Evolutionary conservation across 2,329 filamentous ascomycete species (phyloP).

Genomic region (Cercospora canescens): DNA sequence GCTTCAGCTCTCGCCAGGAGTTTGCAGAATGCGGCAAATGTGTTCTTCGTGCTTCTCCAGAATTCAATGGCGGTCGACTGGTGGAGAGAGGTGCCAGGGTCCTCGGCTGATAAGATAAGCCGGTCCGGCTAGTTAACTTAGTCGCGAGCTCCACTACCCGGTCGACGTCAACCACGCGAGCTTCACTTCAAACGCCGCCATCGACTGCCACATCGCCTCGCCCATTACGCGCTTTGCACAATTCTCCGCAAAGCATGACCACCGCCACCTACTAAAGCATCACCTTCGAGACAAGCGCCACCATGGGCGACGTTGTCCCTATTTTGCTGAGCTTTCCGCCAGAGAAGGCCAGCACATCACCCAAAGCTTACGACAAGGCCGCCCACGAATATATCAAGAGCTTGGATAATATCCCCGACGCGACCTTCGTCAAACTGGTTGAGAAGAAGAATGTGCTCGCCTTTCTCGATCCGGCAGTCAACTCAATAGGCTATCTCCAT

Average conservation of each 20-base stretch:
- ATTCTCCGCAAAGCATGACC: slow-evolving; percentile 8
- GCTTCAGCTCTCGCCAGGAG: not conserved
- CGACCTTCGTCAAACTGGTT: slow-evolving; percentile 39
- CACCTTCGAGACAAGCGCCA: slow-evolving; percentile 8
- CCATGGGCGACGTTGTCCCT: slow-evolving; percentile 29
- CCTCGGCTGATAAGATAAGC: not conserved
- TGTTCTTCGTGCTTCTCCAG: not conserved
- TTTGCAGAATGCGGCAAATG: not conserved
- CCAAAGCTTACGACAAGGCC: slow-evolving; percentile 42
- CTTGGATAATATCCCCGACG: slow-evolving; percentile 36
- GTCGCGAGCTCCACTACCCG: not conserved
- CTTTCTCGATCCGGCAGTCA: slow-evolving; percentile 56
- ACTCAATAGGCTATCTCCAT: slow-evolving; percentile 61
- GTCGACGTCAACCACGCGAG: slow-evolving; percentile 4
- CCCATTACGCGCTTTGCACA: not conserved
- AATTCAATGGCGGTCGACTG: not conserved
- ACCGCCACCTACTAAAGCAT: not conserved
- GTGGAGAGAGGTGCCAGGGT: not conserved
- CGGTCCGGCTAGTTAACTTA: too few species aligned
- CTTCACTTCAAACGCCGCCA: slow-evolving; percentile 6
- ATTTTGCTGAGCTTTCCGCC: slow-evolving; percentile 38
- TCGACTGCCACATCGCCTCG: not conserved
- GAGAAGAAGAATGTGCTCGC: slow-evolving; percentile 44
- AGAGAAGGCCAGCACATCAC: slow-evolving; percentile 25
- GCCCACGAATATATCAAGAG: slow-evolving; percentile 38